Evolutionary conservation across 805 yeast genomes (phyloP).

Genomic region (Cyberlindnera misumaiensis): DNA sequence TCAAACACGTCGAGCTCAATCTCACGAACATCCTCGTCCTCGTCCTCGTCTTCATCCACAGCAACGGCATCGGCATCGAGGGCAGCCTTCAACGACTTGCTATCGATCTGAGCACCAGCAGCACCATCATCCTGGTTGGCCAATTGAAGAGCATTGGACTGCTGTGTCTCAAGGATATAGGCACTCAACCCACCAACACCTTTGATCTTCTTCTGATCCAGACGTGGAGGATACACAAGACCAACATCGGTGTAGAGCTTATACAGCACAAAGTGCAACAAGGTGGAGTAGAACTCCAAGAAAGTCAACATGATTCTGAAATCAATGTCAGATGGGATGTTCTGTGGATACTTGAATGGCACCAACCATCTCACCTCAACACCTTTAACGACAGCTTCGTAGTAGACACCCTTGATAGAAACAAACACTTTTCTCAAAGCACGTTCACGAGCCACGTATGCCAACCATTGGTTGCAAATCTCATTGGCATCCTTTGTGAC

Average conservation of each 20-base stretch:
- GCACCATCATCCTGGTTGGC: constrained; percentile 21
- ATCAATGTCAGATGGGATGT: constrained; percentile 89
- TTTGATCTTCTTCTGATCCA: constrained; percentile 59
- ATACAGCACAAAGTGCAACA: constrained; percentile 80
- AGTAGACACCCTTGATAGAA: constrained; percentile 94
- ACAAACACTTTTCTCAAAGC: constrained; percentile 84
- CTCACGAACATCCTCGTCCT: constrained; percentile 30
- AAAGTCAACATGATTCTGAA: constrained; percentile 96
- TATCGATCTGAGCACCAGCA: constrained; percentile 28
- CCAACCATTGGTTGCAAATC: constrained; percentile 92
- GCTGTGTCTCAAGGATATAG: constrained; percentile 59
- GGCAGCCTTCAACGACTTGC: constrained; percentile 48
- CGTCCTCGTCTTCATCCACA: constrained; percentile 31
- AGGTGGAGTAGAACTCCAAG: constrained; percentile 89
- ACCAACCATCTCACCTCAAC: constrained; percentile 94
- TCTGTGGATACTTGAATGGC: constrained; percentile 95
- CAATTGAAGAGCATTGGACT: constrained; percentile 22
- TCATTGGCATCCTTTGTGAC: constrained; percentile 84
- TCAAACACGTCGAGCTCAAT: constrained; percentile 66
- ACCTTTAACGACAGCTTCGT: constrained; percentile 84
- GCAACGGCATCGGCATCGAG: constrained; percentile 31
- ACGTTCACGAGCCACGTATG: constrained; percentile 82
- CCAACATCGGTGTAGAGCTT: constrained; percentile 81
- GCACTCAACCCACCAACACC: constrained; percentile 88
- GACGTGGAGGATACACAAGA: constrained; percentile 85